Evolutionary conservation across 2,329 filamentous ascomycete genomes (phyloP), one percentile per base, ranked within the genome.

Genomic region (Talaromyces sp.): DNA sequence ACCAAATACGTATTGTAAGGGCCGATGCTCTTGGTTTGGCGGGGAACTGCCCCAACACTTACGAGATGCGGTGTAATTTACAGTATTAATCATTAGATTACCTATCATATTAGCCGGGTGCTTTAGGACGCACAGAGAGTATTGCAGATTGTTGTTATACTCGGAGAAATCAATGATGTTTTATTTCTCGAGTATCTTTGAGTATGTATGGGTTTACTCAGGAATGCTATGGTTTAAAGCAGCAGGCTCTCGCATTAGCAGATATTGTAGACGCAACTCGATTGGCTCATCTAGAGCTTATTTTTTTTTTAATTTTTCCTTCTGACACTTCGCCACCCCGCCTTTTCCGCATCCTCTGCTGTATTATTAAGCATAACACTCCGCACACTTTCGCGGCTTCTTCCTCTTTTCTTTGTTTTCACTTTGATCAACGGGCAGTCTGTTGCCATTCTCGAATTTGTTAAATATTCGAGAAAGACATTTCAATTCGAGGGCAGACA

Each of bases 321-420:
- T 22, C 22, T 22, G 3, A 6, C 24, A 33, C 24, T 13, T 56
- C 50, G 60, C 60, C 61, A 57, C 61, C 61, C 60, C 61, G 50
- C 61, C 49, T 47, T 39, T 31, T 35, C 56, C 37, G 56, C 56
- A 50, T 56, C 24, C 50, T 19, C 31, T 60, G 9, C 33, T 33
- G 60, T 27, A 63, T 63, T 63, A 57, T 50, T 63, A 63, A 63
- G 61, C 61, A 41, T 31, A 24, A 50, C 49, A 31, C 7, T 27
- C n/a, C 22, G 45, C 13, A n/a, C 47, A 50, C n/a, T 31, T 50
- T 31, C 16, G 31, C 7, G 47, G 31, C 47, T 9, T 9, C 16
- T 52, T n/a, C 16, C 14, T 50, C n/a, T 39, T 56, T 56, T 39
- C 52, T 16, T 19, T 1, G 31, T 13, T n/a, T 22, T 22, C 10